Base-by-base conservation (phyloP, 805 yeast species). In the Barnettozyma californica region DNA sequence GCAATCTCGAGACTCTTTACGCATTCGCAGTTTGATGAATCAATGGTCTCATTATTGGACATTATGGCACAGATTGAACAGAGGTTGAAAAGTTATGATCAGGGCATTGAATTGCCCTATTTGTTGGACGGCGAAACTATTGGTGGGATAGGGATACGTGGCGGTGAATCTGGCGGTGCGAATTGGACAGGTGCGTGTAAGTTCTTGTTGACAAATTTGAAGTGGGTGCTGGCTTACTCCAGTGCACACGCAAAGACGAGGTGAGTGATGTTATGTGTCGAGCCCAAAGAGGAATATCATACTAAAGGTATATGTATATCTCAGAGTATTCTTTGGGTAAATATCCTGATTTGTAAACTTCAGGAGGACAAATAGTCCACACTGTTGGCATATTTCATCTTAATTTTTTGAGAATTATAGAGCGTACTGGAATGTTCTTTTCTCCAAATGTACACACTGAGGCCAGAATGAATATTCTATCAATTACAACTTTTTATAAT, bases 161-260 rank as follows among this genome's bases (percentile, higher is more conserved):
- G 87, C 1, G 76, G 87, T 3, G 71, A 75, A 50, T 67, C 75
- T 4, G 77, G 84, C 0, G 84, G 83, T 61, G 80, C 80, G 41
- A 88, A 85, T 52, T 91, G 98, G 98, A 88, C 97, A 0, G 78
- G 84, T 23, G 92, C 95, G 1, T 90, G 96, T 67, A 84, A 86
- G 58, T 86, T 81, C 60, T 69, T 92, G 11, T 68, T 91, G 43
- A 87, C 94, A 0, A 80, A 92, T 48, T 39, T 81, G 27, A 89
- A 88, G 60, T 92, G 96, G 96, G 74, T 92, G 8, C 67, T 91
- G 47, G 84, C 91, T 4, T 89, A 83, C 61, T 79, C 88, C 3
- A 75, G 83, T 50, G 73, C 66, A 2, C 62, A 66, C 48, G 43
- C 33, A 5, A 25, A 26, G 27, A 38, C 41, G 18, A 38, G 23